A percentile compares a stretch with the other conserved stretches of the same genome.
Evolutionary conservation across 2,329 filamentous ascomycete species (phyloP).

Genomic region (Cercospora beticola): DNA sequence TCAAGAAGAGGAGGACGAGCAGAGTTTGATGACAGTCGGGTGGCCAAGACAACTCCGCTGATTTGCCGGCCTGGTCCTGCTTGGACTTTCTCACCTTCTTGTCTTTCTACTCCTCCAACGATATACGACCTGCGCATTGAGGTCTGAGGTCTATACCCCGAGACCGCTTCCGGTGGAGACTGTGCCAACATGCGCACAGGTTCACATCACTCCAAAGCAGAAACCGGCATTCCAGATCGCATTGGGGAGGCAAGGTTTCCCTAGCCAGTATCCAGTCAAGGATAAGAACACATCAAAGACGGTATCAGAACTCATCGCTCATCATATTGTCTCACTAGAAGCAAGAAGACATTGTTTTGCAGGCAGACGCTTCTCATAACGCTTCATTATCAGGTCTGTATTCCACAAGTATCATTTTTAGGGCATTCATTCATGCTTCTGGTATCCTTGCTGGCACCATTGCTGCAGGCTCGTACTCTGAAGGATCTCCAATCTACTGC

Average conservation of each 20-base stretch:
- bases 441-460: background rate
- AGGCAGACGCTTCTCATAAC: background rate
- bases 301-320: background rate
- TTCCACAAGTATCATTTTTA: background rate
- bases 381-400: background rate
- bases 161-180: too few species aligned
- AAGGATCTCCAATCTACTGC: slow-evolving; percentile 1
- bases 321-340: background rate
- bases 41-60: background rate
- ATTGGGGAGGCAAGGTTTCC: background rate
- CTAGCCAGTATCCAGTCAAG: background rate
- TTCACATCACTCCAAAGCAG: background rate
- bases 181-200: background rate
- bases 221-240: background rate
- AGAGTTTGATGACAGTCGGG: background rate
- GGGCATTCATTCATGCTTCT: background rate
- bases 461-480: background rate
- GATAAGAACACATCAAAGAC: background rate
- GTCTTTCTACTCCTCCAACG: too few species aligned
- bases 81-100: too few species aligned
- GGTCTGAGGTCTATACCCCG: too few species aligned
- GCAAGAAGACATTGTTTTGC: background rate
- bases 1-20: background rate
- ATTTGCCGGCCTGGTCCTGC: too few species aligned
- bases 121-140: too few species aligned